Conservation (phyloP, 2,329 filamentous ascomycete species). For the Pseudocercospora fijiensis region DNA sequence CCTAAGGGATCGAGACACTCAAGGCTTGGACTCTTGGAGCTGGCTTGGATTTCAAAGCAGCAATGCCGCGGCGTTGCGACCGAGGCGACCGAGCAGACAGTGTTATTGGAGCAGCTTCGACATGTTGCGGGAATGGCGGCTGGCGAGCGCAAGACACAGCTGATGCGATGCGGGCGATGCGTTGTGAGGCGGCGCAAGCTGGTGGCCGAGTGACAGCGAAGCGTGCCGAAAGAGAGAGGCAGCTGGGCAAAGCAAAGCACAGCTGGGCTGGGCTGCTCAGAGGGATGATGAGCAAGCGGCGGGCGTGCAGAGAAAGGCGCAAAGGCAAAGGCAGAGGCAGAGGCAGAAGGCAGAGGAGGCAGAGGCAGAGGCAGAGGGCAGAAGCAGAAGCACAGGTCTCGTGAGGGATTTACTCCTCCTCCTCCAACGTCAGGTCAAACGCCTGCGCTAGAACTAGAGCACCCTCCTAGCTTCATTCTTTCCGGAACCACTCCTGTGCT, state of each 20-base stretch:
- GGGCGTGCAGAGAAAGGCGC: not conserved
- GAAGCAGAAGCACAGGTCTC: not conserved
- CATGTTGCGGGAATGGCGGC: not conserved
- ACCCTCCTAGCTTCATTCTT: not conserved
- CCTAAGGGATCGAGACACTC: too few species aligned
- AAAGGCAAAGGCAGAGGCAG: not conserved
- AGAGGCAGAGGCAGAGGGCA: not conserved
- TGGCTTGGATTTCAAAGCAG: not conserved
- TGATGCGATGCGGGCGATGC: not conserved
- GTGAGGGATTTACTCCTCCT: constrained; percentile 2
- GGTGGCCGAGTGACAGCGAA: not conserved
- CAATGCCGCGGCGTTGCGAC: not conserved
- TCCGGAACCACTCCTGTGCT: not conserved
- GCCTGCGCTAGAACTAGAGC: constrained; percentile 4
- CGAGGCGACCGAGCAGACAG: constrained; percentile 4
- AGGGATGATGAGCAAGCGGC: too few species aligned
- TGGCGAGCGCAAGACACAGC: not conserved
- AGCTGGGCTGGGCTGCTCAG: too few species aligned
- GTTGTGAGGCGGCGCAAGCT: not conserved
- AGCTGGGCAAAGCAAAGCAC: not conserved
- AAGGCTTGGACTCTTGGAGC: too few species aligned
- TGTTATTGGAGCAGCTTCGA: constrained; percentile 5
- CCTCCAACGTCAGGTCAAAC: constrained; percentile 5
- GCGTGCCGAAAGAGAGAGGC: not conserved
- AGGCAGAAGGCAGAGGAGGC: too few species aligned